phyloP scores from a whole-genome alignment of 345 rosid species.

The Hibiscus tridactylites region DNA sequence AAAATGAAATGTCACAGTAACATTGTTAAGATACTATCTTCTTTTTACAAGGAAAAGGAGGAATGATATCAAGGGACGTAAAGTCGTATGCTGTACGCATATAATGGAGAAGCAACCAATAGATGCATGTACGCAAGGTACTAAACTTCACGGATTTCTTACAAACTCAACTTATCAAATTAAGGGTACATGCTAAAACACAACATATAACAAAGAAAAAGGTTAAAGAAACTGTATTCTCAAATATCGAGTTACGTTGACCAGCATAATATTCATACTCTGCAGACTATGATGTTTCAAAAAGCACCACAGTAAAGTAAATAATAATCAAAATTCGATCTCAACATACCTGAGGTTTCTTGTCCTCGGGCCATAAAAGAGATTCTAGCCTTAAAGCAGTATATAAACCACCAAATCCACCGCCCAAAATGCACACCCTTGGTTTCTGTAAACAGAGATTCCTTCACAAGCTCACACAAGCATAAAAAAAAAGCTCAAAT shows the following conservation, averaged over 20 bases:
- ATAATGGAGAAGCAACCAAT: neutral
- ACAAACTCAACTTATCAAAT: neutral
- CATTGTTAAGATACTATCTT: neutral
- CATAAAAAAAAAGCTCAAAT: neutral
- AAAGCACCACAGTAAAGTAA: neutral
- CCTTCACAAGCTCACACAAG: neutral
- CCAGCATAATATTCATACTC: neutral
- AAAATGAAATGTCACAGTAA: neutral
- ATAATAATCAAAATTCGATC: neutral
- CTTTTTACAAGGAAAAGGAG: neutral
- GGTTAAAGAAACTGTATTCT: neutral
- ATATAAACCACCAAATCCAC: slow-evolving; percentile 88
- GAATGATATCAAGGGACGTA: neutral
- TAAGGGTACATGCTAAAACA: neutral
- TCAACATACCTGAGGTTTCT: slow-evolving; percentile 58
- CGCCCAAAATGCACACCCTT: slow-evolving; percentile 60
- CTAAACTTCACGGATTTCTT: neutral
- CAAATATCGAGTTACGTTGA: neutral
- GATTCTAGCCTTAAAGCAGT: slow-evolving; percentile 92
- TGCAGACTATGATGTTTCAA: neutral
- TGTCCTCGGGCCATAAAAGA: slow-evolving; percentile 75
- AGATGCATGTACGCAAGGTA: neutral
- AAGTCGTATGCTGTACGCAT: neutral
- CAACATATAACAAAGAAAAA: neutral
- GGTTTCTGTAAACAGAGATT: slow-evolving; percentile 37